Base-by-base conservation (phyloP, 108 stramenopile genomes). In the Skeletonema marinoi region DNA sequence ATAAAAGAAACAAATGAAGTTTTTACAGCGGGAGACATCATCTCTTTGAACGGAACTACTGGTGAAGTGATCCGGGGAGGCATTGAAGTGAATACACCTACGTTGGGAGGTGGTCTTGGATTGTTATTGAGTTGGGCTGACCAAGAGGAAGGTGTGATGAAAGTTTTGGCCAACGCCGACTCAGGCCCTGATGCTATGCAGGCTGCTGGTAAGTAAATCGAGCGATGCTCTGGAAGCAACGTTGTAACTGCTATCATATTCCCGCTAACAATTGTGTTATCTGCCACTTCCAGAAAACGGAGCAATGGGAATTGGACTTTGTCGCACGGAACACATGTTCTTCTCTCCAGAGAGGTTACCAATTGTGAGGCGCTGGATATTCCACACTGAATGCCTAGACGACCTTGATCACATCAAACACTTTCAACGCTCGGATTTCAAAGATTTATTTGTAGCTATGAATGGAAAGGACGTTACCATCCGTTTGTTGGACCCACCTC, bases 291-390 rank as follows among this genome's bases (percentile, higher is more conserved):
- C 65, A 29, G 71, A 85, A 21, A 68, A 90, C 66, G 96, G 92
- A 39, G 96, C 96, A 7, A 66, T 87, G 72, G 96, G 96, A 12
- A 92, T 94, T 39, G 96, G 96, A 6, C 70, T 96, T 3, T 83
- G 80, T 61, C 93, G 96, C 30, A 93, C 96, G 1, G 96, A 96
- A 78, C 96, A 96, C 83, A 92, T 93, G 93, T 96, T 89, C 71
- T 96, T 96, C 72, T 64, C 54, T 36, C 91, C 89, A 11, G 92
- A 87, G 36, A 81, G 92, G 33, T 78, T 96, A 42, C 85, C 88
- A 30, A 74, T 88, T 58, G 89, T 96, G 9, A 82, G 91, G 30
- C 85, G 85, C 31, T 91, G 91, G 92, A 96, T 96, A 62, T 84
- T 96, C 42, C 87, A 90, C 13, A 81, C 74, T 7, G 83, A 80